These are phyloP conservation scores for Cutaneotrichosporon arboriforme DNA, from an alignment of 1,284 basidiomycete species.

Conservation along the genomic window DNA sequence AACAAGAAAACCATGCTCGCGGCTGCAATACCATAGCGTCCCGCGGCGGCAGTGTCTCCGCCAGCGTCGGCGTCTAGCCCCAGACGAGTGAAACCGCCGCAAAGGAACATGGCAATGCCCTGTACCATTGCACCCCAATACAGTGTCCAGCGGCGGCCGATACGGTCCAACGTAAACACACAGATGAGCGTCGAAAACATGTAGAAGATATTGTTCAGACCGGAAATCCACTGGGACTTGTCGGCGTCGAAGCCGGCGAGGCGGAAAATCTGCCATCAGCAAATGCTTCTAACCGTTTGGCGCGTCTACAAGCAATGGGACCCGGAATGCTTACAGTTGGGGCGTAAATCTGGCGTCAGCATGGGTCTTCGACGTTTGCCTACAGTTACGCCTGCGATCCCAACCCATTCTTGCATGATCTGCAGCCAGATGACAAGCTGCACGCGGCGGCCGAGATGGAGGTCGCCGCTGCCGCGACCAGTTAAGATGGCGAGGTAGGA, in stretches of 20 bases:
- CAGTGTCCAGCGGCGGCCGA: conserved; percentile 32
- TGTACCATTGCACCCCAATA: conserved; percentile 20
- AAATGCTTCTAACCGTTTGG: background rate
- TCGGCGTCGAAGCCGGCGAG: conserved; percentile 30
- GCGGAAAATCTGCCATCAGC: conserved; percentile 21
- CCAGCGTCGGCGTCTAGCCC: conserved; percentile 18
- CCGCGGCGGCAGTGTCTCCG: conserved; percentile 15
- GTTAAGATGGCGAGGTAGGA: conserved; percentile 17
- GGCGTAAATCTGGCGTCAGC: conserved; percentile 11
- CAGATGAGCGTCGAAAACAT: conserved; percentile 40
- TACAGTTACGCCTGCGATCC: conserved; percentile 16
- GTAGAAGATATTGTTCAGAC: conserved; percentile 39
- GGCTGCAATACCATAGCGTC: conserved; percentile 23
- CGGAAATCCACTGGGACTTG: conserved; percentile 34
- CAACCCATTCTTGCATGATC: conserved; percentile 44
- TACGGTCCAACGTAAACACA: conserved; percentile 26
- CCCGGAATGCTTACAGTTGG: conserved; percentile 21
- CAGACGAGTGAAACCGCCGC: conserved; percentile 29
- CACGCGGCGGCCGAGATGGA: conserved; percentile 47
- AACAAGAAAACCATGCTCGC: conserved; percentile 29
- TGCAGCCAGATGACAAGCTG: conserved; percentile 45
- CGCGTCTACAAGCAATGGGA: too few species aligned
- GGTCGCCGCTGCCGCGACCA: conserved; percentile 17
- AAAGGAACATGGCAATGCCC: conserved; percentile 45
- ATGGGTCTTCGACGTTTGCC: too few species aligned